Percentiles rank a stretch among this genome's conserved stretches.
These are phyloP conservation scores for Russula griseocarnosa DNA, from an alignment of 768 basidiomycete species.

Conservation along the genomic window DNA sequence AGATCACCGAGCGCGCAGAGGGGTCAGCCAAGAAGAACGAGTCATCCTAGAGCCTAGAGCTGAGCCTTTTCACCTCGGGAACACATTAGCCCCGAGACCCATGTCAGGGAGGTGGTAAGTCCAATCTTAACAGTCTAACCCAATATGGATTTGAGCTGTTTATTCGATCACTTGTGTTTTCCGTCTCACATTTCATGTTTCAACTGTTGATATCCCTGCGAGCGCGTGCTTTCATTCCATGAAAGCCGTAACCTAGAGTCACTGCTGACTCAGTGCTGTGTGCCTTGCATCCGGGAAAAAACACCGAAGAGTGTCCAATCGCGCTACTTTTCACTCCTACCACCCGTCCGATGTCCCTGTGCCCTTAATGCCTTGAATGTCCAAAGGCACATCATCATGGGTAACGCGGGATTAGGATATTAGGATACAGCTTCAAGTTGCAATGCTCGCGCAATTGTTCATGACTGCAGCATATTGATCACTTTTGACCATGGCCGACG, in stretches of 20 bases:
- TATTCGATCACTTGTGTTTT: background rate
- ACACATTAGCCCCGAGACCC: background rate
- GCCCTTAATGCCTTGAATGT: background rate
- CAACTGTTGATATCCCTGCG: background rate
- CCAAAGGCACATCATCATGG: background rate
- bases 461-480: background rate
- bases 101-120: background rate
- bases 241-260: background rate
- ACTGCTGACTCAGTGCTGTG: background rate
- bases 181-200: background rate
- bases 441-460: background rate
- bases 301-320: background rate
- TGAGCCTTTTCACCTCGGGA: background rate
- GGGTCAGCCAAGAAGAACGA: constrained; percentile 94
- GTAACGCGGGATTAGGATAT: background rate
- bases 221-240: background rate
- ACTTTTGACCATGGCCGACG: background rate
- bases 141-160: background rate
- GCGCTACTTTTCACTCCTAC: background rate
- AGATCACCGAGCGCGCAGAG: constrained; percentile 74
- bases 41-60: constrained; percentile 10
- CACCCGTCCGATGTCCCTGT: background rate
- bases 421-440: no score
- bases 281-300: background rate
- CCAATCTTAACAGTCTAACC: background rate